Base-by-base conservation (phyloP, 495 filamentous ascomycete species). In the Aspergillus hancockii region DNA sequence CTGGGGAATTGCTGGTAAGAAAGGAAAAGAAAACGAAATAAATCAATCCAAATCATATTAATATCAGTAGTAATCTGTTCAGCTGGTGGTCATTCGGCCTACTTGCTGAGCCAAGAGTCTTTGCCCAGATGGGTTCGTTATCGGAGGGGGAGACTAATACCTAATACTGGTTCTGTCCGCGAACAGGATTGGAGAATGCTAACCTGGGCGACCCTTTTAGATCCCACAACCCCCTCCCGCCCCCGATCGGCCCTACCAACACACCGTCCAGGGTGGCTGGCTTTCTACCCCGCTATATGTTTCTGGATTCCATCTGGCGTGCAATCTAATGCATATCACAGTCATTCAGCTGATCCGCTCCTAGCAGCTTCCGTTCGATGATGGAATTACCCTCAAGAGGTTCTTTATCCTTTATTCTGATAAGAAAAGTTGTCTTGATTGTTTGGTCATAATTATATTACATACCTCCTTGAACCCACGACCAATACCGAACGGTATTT, bases 221-320 rank as follows among this genome's bases (percentile, higher is more conserved):
- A 54, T 58, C 51, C 49, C n/a, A n/a, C n/a, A n/a, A n/a, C n/a
- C n/a, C n/a, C n/a, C n/a, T n/a, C 50, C 54, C 34, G 2, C 43
- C 19, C 43, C 43, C 46, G 60, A 62, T 58, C 55, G 31, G 55
- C 55, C 31, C 45, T 50, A 16, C 31, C 22, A n/a, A n/a, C n/a
- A 47, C 28, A 23, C 43, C 28, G 46, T 38, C 58, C 52, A 43
- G 58, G 30, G 45, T 49, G 53, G 28, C 47, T 38, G 54, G 9
- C 49, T 23, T 2, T 52, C 52, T 57, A 59, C 54, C 57, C 62
- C 62, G 57, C 62, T 64, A 64, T 54, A 60, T 57, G 59, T 54
- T 63, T 63, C 56, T 63, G 57, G 57, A 63, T 59, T 31, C 21
- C 31, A 23, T 59, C 52, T 60, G 61, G 57, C 55, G 52, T 58